These are phyloP conservation scores for Kwoniella sp. DNA, from an alignment of 768 basidiomycete species.

Conservation along the genomic window DNA sequence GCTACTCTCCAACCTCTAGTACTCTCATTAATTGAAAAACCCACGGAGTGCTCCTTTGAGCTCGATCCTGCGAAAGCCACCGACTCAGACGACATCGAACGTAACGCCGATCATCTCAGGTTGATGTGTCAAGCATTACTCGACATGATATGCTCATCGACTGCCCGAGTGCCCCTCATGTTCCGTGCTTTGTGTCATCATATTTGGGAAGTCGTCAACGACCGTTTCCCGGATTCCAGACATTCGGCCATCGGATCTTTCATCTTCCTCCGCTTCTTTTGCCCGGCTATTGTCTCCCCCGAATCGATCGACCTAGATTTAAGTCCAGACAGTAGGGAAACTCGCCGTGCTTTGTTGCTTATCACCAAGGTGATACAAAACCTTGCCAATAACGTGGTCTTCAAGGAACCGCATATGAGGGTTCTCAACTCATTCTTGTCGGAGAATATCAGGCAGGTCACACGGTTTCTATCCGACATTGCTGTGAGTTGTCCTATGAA, in stretches of 20 bases:
- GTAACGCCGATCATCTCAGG: constrained; percentile 69
- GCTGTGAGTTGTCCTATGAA: constrained; percentile 26
- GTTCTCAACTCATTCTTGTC: constrained; percentile 65
- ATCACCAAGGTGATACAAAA: constrained; percentile 92
- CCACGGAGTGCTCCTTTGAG: constrained; percentile 69
- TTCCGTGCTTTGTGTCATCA: constrained; percentile 55
- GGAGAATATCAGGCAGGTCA: constrained; percentile 41
- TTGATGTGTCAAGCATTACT: constrained; percentile 71
- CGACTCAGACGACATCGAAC: constrained; percentile 59
- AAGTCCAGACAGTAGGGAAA: constrained; percentile 59
- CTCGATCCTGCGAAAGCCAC: constrained; percentile 60
- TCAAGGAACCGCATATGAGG: constrained; percentile 84
- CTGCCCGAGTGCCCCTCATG: constrained; percentile 62
- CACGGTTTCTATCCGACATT: constrained; percentile 41
- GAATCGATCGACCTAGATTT: constrained; percentile 78
- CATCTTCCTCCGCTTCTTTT: constrained; percentile 90
- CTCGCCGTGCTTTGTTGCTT: constrained; percentile 74
- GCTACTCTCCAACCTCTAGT: constrained; percentile 72
- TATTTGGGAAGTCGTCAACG: constrained; percentile 53
- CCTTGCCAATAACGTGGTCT: constrained; percentile 87
- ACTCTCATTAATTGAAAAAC: constrained; percentile 66
- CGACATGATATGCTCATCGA: constrained; percentile 66
- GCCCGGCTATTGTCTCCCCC: constrained; percentile 81
- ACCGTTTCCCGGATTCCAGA: constrained; percentile 45
- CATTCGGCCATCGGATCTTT: constrained; percentile 59